Evolutionary conservation across 2,329 filamentous ascomycete genomes (phyloP).

Genomic region (Alternaria postmessia): DNA sequence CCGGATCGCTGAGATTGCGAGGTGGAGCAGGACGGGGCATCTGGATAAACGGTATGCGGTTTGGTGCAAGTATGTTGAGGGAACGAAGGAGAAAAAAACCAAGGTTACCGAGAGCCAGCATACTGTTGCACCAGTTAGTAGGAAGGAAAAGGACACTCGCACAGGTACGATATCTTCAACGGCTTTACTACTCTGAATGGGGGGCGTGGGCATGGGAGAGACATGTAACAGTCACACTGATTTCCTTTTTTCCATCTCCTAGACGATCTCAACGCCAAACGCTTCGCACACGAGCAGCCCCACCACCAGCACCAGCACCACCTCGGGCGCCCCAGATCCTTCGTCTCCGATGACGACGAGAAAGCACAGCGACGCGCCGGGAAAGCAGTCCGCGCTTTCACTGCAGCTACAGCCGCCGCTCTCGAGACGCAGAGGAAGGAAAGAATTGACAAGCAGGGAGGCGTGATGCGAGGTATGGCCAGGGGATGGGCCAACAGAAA

Average conservation of each 20-base stretch:
- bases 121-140: neutral
- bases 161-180: neutral
- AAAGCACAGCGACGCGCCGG: neutral
- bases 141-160: neutral
- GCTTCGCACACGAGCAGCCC: slow-evolving; percentile 1
- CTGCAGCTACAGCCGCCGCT: neutral
- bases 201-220: too few relatives aligned
- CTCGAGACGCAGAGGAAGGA: neutral
- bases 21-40: neutral
- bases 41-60: neutral
- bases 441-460: neutral
- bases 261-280: slow-evolving; percentile 2
- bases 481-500: neutral
- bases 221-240: too few relatives aligned
- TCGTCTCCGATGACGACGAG: neutral
- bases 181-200: too few relatives aligned
- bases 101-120: neutral
- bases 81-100: neutral
- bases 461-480: neutral
- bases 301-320: neutral
- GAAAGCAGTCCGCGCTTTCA: neutral
- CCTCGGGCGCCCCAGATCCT: neutral
- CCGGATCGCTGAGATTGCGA: neutral
- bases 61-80: neutral
- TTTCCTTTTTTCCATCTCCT: too few relatives aligned